Conservation (phyloP, 306 rosid species). For the Lathyrus oleraceus region DNA sequence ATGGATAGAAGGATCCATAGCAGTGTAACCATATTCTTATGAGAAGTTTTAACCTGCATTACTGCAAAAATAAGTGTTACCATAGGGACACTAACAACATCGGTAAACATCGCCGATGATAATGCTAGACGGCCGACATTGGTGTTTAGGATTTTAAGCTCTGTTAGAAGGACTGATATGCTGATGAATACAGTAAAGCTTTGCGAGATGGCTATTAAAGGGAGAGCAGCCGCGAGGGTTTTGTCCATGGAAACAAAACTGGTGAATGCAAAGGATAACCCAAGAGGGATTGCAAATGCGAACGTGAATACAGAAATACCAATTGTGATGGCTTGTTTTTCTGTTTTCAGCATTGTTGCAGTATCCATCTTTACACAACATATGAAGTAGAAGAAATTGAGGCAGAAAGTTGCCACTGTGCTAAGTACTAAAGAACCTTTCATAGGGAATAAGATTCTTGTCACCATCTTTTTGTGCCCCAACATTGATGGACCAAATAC, state of each 20-base stretch:
- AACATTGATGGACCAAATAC: conserved; percentile 61
- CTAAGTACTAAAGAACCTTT: conserved; percentile 44
- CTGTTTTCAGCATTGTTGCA: conserved; percentile 38
- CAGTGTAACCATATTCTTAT: background rate
- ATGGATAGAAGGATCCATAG: conserved; percentile 5
- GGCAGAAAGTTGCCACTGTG: conserved; percentile 43
- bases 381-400: conserved; percentile 55
- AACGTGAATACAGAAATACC: conserved; percentile 41
- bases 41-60: background rate
- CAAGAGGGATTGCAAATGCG: conserved; percentile 32
- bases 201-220: conserved; percentile 42
- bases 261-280: background rate
- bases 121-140: conserved; percentile 62
- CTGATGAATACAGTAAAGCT: conserved; percentile 46
- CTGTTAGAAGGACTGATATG: conserved; percentile 45
- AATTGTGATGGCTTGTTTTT: conserved; percentile 41
- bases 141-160: conserved; percentile 59
- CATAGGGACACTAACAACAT: conserved; percentile 33
- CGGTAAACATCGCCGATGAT: conserved; percentile 47
- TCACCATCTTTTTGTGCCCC: conserved; percentile 38
- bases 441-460: conserved; percentile 41
- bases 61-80: conserved; percentile 7
- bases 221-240: conserved; percentile 27
- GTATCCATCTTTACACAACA: conserved; percentile 51
- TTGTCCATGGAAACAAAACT: conserved; percentile 25